phyloP scores from a whole-genome alignment of 2,329 filamentous ascomycete genomes.

The Dactylonectria macrodidyma region DNA sequence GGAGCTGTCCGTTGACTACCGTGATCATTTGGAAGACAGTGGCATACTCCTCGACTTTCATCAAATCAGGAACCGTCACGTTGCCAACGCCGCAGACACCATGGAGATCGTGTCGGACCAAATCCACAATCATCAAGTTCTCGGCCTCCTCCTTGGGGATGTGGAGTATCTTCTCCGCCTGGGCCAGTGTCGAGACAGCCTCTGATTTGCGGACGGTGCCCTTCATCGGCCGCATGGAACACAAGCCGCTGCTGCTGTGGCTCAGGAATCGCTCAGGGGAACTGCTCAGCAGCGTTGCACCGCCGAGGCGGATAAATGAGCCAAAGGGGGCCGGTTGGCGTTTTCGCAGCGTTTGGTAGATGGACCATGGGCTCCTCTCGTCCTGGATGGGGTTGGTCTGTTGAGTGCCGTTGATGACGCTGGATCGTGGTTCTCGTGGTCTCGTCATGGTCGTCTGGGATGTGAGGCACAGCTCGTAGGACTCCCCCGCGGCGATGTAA shows the following conservation, averaged over 20 bases:
- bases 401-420: conserved; percentile 4
- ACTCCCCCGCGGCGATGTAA: conserved; percentile 81
- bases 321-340: conserved; percentile 89
- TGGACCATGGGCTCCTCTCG: conserved; percentile 69
- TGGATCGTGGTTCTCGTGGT: conserved; percentile 36
- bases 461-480: conserved; percentile 89
- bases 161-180: conserved; percentile 81
- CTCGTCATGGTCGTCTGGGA: conserved; percentile 77
- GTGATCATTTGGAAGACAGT: conserved; percentile 94
- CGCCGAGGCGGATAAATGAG: conserved; percentile 81
- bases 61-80: conserved; percentile 82
- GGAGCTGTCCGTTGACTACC: conserved; percentile 81
- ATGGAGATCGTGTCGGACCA: conserved; percentile 94
- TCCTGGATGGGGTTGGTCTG: conserved; percentile 1
- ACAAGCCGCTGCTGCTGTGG: conserved; percentile 66
- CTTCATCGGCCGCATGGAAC: conserved; percentile 94
- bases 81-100: conserved; percentile 83
- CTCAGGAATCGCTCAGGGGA: conserved; percentile 92
- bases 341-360: conserved; percentile 79
- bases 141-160: conserved; percentile 93
- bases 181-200: conserved; percentile 75
- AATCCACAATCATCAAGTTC: conserved; percentile 97
- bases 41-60: conserved; percentile 91
- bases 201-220: conserved; percentile 89
- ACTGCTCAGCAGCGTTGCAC: conserved; percentile 81